Base-by-base conservation (phyloP, 2,329 filamentous ascomycete genomes). In the Penicillium sp. region DNA sequence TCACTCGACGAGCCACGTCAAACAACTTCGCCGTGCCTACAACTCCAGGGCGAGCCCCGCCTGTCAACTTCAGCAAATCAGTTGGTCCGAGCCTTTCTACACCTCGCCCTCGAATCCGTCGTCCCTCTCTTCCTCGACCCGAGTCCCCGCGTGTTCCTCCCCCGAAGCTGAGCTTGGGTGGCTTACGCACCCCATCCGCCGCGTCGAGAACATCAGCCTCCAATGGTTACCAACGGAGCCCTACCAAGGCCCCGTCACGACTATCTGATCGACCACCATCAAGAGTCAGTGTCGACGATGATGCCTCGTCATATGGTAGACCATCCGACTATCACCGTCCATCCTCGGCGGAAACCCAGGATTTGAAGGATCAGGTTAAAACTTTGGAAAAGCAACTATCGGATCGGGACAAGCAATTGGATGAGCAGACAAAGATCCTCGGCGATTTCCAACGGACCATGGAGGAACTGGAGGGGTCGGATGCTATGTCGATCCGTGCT, bases 361-460 rank as follows among this genome's bases (percentile, higher is more conserved):
- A 71, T 39, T 62, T 88, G 58, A 89, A 89, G 31, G 88, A 89
- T 44, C 91, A 96, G 71, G 74, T 96, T 8, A 87, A 89, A 65
- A 83, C 86, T 31, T 80, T 99, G 27, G 87, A 85, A 59, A 78
- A 81, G 39, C 85, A 93, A 72, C 81, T 98, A 21, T 87, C 92
- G 62, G 92, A 96, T 60, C 88, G 92, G 29, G 92, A 98, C 65
- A 86, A 83, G 63, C 91, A 96, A 72, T 79, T 99, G n/a, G 89
- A 88, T 66, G 95, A 97, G 44, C 95, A 99, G 74, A 88, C 91
- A 2, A 80, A 85, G 4, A 91, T 88, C 19, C 78, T 99, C 52
- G 83, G 87, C 14, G 95, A 99, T 65, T 97, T 99, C 89, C 93
- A 99, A 71, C 85, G 83, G 58, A 93, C 88, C 61, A 79, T 97